phyloP scores from a whole-genome alignment of 495 filamentous ascomycete species.

The Trichocladium antarcticum region DNA sequence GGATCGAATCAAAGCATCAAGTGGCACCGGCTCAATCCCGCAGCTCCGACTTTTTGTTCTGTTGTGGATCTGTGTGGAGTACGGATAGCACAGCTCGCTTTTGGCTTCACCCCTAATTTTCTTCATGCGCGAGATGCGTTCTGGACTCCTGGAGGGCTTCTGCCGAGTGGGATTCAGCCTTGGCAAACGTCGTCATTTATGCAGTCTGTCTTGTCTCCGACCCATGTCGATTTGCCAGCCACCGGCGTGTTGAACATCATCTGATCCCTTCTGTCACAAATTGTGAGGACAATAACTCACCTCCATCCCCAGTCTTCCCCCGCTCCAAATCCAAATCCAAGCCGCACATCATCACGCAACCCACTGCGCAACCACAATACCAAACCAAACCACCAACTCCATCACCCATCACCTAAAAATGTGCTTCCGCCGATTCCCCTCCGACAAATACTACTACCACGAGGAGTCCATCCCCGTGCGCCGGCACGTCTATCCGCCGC shows the following conservation, averaged over 20 bases:
- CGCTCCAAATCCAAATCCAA: too few species aligned
- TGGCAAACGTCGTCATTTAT: not conserved
- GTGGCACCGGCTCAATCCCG: not conserved
- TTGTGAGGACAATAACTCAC: too few species aligned
- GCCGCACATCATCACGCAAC: too few species aligned
- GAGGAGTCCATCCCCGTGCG: constrained; percentile 37
- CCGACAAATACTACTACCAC: constrained; percentile 40
- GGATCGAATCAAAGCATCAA: constrained; percentile 8
- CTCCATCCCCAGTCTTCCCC: too few species aligned
- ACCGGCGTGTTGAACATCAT: too few species aligned
- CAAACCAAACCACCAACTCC: too few species aligned
- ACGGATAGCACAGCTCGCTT: not conserved
- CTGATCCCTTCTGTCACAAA: too few species aligned
- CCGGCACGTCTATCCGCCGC: constrained; percentile 21
- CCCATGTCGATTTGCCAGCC: too few species aligned
- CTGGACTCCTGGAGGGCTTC: too few species aligned
- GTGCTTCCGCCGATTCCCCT: constrained; percentile 32
- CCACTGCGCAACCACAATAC: too few species aligned
- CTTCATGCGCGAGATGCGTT: too few species aligned
- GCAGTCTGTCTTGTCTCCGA: not conserved
- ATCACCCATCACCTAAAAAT: constrained; percentile 17
- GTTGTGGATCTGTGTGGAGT: not conserved
- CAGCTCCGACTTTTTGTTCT: not conserved
- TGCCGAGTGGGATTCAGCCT: not conserved
- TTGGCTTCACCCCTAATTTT: too few species aligned